Base-by-base conservation (phyloP, 1,284 basidiomycete species). In the Cryptococcus sp. region DNA sequence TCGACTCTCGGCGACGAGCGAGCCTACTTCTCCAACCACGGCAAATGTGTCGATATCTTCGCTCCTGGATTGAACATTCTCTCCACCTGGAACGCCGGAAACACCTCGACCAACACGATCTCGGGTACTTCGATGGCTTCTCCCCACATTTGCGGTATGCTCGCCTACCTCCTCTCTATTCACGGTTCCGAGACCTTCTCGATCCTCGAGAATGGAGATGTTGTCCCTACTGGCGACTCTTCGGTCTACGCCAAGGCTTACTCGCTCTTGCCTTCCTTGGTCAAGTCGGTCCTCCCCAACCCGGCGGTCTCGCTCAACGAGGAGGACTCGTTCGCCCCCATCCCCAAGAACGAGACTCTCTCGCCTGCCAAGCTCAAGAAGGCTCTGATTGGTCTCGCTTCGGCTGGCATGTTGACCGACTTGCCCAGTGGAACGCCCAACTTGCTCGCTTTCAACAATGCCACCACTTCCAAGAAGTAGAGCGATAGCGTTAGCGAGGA, bases 1-100 rank as follows among this genome's bases (percentile, higher is more conserved):
- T 86, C 86, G 3, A 86, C 85, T 23, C 77, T 89, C 35, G 77
- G 71, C 43, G 90, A 95, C 66, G 83, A 85, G 53, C 83, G 87
- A 49, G 91, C 91, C 28, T 90, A 89, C 78, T 94, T 93, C 78
- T 86, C 84, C 64, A 89, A 88, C 77, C 77, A 77, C 56, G 86
- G 86, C 38, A 54, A 74, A 57, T 89, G 87, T 63, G 86, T 90
- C 45, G 86, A 92, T 66, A 78, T 91, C 56, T 89, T 89, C 60
- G 87, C 79, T 28, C 88, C 88, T 22, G 87, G 85, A 36, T 65
- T 89, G 56, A 86, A 86, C 76, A 87, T 92, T 63, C 72, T 83
- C 3, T 87, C 86, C 31, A 87, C 85, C 51, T 90, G 81, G 77
- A 86, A 77, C 53, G 79, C 80, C 23, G 76, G 80, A 44, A 69